Evolutionary conservation across 345 rosid genomes (phyloP), one percentile per base, ranked within the genome.

Genomic region (Citrus reticulata): DNA sequence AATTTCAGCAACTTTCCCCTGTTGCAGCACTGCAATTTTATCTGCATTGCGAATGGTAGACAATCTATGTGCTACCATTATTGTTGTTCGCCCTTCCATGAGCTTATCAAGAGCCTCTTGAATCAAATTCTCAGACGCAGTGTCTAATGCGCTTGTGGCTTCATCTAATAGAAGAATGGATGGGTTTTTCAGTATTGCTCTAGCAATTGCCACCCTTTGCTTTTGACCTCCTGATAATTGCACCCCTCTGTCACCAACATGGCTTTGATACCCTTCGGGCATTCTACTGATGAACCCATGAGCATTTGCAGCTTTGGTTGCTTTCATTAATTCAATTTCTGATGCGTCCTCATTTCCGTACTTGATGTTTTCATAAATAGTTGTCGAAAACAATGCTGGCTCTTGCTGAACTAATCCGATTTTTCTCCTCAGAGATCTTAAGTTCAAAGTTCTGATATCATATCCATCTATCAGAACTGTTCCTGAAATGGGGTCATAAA

Each of bases 181-280:
- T 55, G 97, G 95, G 81, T 95, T 84, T 46, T 88, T 95, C 11
- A 91, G 77, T 30, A 95, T 88, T 11, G 97, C 97, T 79, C 97
- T 84, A 0, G 97, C 97, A 7, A 93, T 93, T 11, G 97, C 97
- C 61, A 93, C 93, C 82, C 97, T 88, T 71, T 93, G 98, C 79
- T 93, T 93, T 83, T 93, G 98, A 14, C 94, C 98, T 17, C 97
- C 98, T 54, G 98, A 95, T 81, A 93, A 77, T 71, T 95, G 97
- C 74, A 90, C 79, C 24, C 98, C 97, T 49, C 89, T 87, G 19
- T 95, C 89, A 14, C 98, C 98, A 2, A 91, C 98, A 59, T 90
- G 77, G 8, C 97, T 95, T 39, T 86, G 55, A 80, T 95, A 95
- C 11, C 98, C 97, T 40, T 91, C 85, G 6, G 92, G 90, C 93